Evolutionary conservation across 2,329 filamentous ascomycete species (phyloP).

Genomic region (Zasmidium angulare): DNA sequence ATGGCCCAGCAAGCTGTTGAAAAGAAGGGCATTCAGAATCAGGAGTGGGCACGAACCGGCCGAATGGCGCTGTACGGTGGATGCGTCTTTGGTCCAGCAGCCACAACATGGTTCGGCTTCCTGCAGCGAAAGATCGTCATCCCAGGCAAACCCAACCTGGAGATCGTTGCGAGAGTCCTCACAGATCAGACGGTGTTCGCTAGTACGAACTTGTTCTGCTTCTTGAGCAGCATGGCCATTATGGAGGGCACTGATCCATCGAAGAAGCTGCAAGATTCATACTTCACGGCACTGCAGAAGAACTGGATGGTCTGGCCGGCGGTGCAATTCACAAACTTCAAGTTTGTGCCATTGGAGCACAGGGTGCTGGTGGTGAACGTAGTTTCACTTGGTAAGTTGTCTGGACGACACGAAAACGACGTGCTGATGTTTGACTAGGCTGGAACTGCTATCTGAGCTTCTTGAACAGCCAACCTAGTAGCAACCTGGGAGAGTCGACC

Average conservation of each 20-base stretch:
- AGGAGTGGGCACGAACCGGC: slow-evolving; percentile 67
- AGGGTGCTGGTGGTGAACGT: slow-evolving; percentile 84
- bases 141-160: slow-evolving; percentile 61
- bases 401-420: not conserved
- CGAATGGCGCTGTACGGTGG: slow-evolving; percentile 82
- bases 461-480: slow-evolving; percentile 47
- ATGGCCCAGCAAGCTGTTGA: slow-evolving; percentile 91
- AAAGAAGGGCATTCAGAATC: slow-evolving; percentile 71
- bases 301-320: slow-evolving; percentile 88
- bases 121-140: slow-evolving; percentile 69
- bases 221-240: slow-evolving; percentile 77
- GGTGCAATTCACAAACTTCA: slow-evolving; percentile 86
- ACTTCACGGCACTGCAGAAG: slow-evolving; percentile 69
- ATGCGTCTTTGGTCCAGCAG: slow-evolving; percentile 79
- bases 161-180: slow-evolving; percentile 74
- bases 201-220: slow-evolving; percentile 76
- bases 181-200: slow-evolving; percentile 82
- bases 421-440: slow-evolving; percentile 38
- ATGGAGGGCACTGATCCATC: slow-evolving; percentile 50
- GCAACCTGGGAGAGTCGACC: slow-evolving; percentile 5
- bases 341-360: slow-evolving; percentile 78
- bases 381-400: slow-evolving; percentile 64
- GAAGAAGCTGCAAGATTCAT: slow-evolving; percentile 72
- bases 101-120: slow-evolving; percentile 82
- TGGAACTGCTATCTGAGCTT: slow-evolving; percentile 62